Evolutionary conservation across 2,329 filamentous ascomycete genomes (phyloP).

Genomic region (Aspergillus texensis): DNA sequence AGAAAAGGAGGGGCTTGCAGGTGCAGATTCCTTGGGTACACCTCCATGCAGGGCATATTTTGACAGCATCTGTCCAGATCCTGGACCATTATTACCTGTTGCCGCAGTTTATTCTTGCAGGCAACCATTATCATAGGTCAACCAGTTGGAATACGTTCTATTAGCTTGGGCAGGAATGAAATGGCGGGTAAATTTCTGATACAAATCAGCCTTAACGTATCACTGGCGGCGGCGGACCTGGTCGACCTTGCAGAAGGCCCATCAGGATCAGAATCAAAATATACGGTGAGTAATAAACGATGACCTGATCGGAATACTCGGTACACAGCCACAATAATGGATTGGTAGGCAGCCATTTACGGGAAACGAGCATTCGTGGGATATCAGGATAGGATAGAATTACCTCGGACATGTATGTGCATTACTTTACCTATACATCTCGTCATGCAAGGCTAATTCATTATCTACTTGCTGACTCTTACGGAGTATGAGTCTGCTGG

Average conservation of each 20-base stretch:
- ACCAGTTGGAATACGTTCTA: slow-evolving; percentile 8
- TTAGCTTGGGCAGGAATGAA: slow-evolving; percentile 29
- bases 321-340: slow-evolving; percentile 18
- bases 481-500: not conserved
- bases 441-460: slow-evolving; percentile 18
- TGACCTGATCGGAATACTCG: slow-evolving; percentile 14
- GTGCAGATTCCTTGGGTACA: slow-evolving; percentile 5
- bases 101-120: slow-evolving; percentile 19
- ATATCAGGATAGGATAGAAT: not conserved
- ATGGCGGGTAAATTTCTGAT: slow-evolving; percentile 14
- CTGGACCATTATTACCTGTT: slow-evolving; percentile 13
- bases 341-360: slow-evolving; percentile 13
- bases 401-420: not conserved
- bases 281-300: slow-evolving; percentile 24
- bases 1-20: slow-evolving; percentile 13
- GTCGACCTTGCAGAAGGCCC: slow-evolving; percentile 23
- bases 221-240: slow-evolving; percentile 12
- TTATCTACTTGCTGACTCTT: slow-evolving; percentile 7
- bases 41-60: slow-evolving; percentile 15
- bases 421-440: slow-evolving; percentile 2
- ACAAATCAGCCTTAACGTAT: slow-evolving; percentile 19
- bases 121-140: slow-evolving; percentile 14
- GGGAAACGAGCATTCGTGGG: not conserved
- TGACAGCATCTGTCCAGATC: slow-evolving; percentile 20
- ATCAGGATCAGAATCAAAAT: slow-evolving; percentile 11